These are phyloP conservation scores for Rhodomyrtus tomentosa DNA, from an alignment of 345 rosid species.

Conservation along the genomic window DNA sequence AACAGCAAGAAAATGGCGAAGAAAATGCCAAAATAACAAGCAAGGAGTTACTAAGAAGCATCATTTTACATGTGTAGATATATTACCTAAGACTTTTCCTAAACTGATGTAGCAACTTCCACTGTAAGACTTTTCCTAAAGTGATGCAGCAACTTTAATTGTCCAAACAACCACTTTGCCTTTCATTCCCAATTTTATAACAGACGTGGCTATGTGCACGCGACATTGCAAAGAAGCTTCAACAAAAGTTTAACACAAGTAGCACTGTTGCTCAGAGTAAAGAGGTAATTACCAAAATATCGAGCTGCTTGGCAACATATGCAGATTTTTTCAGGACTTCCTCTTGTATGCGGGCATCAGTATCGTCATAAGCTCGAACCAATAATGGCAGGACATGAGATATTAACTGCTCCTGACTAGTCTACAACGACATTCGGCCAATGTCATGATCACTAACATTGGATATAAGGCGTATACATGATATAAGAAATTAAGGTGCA, in stretches of 20 bases:
- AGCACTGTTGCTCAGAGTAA: neutral
- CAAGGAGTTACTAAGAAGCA: neutral
- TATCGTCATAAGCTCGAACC: slow-evolving; percentile 90
- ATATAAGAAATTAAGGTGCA: neutral
- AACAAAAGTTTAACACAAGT: neutral
- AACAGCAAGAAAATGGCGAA: neutral
- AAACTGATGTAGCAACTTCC: no score
- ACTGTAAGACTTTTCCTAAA: neutral
- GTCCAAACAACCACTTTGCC: neutral
- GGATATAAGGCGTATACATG: neutral
- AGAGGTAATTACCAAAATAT: slow-evolving; percentile 55
- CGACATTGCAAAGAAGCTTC: neutral
- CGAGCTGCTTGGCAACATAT: slow-evolving; percentile 70
- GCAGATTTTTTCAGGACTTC: slow-evolving; percentile 73
- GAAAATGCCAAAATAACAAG: neutral
- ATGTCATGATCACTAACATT: neutral
- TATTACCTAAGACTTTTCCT: neutral
- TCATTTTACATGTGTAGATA: neutral
- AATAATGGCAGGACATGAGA: slow-evolving; percentile 72
- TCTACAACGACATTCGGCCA: slow-evolving; percentile 31
- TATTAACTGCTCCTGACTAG: slow-evolving; percentile 52
- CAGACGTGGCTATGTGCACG: neutral
- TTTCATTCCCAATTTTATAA: neutral
- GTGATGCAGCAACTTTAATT: neutral
- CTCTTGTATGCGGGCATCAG: slow-evolving; percentile 93